Percentiles rank a stretch among this genome's conserved stretches.
Evolutionary conservation across 2,329 filamentous ascomycete genomes (phyloP).

Genomic region (Fusarium veterinarium): DNA sequence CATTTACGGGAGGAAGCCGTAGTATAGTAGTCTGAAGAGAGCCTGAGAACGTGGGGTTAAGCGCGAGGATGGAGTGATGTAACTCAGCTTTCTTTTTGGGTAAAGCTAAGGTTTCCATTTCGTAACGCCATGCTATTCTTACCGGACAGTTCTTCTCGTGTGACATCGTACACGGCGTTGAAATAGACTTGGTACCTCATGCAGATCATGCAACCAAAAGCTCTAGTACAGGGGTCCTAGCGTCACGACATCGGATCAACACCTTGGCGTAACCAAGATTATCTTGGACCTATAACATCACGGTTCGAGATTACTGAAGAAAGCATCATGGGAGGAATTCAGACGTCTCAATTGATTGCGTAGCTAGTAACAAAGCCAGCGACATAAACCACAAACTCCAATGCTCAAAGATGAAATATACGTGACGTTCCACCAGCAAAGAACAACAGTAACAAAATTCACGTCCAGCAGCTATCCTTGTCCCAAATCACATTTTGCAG

Average conservation of each 20-base stretch:
- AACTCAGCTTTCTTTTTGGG: background rate
- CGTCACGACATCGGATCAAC: background rate
- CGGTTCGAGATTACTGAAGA: background rate
- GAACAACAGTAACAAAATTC: background rate
- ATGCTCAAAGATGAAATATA: background rate
- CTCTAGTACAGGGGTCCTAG: background rate
- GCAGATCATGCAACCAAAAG: background rate
- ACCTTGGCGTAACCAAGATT: background rate
- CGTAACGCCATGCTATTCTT: background rate
- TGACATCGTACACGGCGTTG: background rate
- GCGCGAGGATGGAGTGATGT: fast-evolving
- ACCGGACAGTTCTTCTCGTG: background rate
- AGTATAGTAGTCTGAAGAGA: background rate
- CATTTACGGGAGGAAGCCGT: background rate
- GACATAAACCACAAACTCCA: slow-evolving; percentile 2
- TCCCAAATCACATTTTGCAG: fast-evolving
- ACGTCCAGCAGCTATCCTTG: background rate
- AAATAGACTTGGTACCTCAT: slow-evolving; percentile 8
- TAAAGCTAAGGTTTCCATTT: background rate
- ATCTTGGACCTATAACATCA: no score
- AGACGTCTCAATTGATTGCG: background rate
- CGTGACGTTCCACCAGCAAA: background rate
- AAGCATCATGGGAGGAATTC: fast-evolving
- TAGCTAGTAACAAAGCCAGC: background rate
- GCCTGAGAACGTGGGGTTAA: background rate